phyloP scores from a whole-genome alignment of 768 basidiomycete species.

The Hypholoma fasciculare region DNA sequence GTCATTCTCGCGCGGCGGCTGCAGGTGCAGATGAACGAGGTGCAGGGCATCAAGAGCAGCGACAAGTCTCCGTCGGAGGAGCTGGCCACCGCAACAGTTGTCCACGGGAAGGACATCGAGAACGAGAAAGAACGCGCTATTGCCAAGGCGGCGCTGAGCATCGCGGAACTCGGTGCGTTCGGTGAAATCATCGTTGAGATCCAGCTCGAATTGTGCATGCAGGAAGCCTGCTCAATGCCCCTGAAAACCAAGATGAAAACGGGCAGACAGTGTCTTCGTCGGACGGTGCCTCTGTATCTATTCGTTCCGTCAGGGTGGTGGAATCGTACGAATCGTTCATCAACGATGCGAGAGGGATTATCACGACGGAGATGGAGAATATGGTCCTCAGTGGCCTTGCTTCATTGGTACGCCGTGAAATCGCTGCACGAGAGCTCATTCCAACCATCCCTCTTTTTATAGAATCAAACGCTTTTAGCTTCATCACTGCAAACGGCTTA shows the following conservation, averaged over 20 bases:
- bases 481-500: constrained; percentile 95
- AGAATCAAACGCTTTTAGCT: constrained; percentile 91
- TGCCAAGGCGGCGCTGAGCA: constrained; percentile 91
- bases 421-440: neutral
- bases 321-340: constrained; percentile 70
- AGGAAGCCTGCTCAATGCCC: constrained; percentile 56
- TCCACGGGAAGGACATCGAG: constrained; percentile 44
- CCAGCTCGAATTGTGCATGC: neutral
- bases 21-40: constrained; percentile 81
- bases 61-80: constrained; percentile 17
- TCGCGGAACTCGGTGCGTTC: constrained; percentile 85
- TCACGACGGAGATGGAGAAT: constrained; percentile 86
- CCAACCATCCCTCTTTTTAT: neutral
- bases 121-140: constrained; percentile 86
- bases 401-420: constrained; percentile 52
- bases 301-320: constrained; percentile 76
- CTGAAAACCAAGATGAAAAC: constrained; percentile 22
- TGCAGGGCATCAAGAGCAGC: constrained; percentile 35
- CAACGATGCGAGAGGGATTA: constrained; percentile 63
- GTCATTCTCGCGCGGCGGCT: constrained; percentile 80
- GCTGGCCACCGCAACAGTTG: constrained; percentile 19
- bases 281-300: constrained; percentile 38
- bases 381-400: constrained; percentile 84
- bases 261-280: neutral
- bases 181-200: neutral